Percentiles rank a stretch among this genome's conserved stretches.
Conservation (phyloP, 1,139 yeast genomes). For the Casaregolazyma suthepensis region DNA sequence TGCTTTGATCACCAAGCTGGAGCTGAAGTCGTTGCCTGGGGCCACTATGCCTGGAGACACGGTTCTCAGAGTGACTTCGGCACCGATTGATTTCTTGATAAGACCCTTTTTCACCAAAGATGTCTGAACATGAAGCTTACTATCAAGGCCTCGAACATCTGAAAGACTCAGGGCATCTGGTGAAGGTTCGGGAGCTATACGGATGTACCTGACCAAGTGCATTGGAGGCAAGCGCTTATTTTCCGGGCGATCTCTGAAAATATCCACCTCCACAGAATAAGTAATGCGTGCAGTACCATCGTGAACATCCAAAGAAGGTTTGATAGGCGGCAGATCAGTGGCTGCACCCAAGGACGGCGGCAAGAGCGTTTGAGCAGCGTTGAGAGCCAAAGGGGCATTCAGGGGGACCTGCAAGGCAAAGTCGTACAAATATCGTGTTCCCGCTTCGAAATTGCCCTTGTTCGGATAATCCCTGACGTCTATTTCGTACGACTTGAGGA, state of each 20-base stretch:
- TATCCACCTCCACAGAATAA: constrained; percentile 3
- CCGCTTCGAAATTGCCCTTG: neutral
- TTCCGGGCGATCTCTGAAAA: neutral
- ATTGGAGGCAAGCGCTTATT: neutral
- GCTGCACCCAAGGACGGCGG: constrained; percentile 11
- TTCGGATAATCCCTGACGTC: neutral
- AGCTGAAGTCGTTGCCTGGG: neutral
- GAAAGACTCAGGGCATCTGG: neutral
- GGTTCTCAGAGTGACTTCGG: neutral
- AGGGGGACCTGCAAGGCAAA: constrained; percentile 13
- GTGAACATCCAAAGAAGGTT: constrained; percentile 1
- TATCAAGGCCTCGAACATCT: neutral
- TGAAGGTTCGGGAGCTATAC: neutral
- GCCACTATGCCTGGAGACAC: neutral
- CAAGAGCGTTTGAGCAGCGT: neutral
- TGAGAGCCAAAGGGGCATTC: neutral
- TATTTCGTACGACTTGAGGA: neutral
- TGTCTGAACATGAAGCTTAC: neutral
- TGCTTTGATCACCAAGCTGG: neutral
- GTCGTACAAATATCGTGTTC: constrained; percentile 10
- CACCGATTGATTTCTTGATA: neutral
- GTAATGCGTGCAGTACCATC: constrained; percentile 6
- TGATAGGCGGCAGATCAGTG: neutral
- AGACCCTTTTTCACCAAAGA: neutral
- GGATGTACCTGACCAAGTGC: neutral